Evolutionary conservation across 805 yeast genomes (phyloP).

Genomic region (Suhomyces vadensis): DNA sequence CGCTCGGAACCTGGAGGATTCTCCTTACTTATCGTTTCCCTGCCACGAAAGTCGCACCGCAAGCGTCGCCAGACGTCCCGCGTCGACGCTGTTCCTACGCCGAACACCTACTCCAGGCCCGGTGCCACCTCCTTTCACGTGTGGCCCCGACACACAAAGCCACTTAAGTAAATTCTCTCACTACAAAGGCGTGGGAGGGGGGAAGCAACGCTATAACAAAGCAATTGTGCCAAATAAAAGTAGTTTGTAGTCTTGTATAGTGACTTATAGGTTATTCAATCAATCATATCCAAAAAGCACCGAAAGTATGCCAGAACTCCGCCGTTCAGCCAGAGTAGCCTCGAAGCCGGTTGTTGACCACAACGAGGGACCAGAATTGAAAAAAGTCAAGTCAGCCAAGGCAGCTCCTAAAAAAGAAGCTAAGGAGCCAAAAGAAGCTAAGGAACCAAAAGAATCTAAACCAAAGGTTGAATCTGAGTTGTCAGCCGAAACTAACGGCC

Average conservation of each 20-base stretch:
- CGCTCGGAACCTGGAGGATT: no score
- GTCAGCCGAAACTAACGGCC: not conserved
- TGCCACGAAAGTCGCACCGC: no score
- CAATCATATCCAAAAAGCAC: not conserved
- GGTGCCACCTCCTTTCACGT: conserved; percentile 4
- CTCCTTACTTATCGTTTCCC: no score
- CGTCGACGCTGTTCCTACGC: no score
- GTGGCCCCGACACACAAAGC: conserved; percentile 3
- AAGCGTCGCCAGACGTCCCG: no score
- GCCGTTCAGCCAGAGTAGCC: conserved; percentile 38
- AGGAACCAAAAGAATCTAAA: conserved; percentile 9
- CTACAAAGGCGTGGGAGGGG: not conserved
- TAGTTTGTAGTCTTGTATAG: no score
- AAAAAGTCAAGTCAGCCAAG: conserved; percentile 14
- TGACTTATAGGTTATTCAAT: no score
- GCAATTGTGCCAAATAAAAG: not conserved
- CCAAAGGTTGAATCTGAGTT: conserved; percentile 13
- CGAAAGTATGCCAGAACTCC: conserved; percentile 43
- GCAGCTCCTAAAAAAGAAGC: conserved; percentile 4
- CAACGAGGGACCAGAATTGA: conserved; percentile 13
- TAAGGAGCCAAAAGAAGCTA: conserved; percentile 12
- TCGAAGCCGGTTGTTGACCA: conserved; percentile 12
- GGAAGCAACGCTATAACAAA: not conserved
- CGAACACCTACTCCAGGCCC: no score
- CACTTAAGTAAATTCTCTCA: no score